phyloP scores from a whole-genome alignment of 2,329 filamentous ascomycete species.

The Penicillium sp. region DNA sequence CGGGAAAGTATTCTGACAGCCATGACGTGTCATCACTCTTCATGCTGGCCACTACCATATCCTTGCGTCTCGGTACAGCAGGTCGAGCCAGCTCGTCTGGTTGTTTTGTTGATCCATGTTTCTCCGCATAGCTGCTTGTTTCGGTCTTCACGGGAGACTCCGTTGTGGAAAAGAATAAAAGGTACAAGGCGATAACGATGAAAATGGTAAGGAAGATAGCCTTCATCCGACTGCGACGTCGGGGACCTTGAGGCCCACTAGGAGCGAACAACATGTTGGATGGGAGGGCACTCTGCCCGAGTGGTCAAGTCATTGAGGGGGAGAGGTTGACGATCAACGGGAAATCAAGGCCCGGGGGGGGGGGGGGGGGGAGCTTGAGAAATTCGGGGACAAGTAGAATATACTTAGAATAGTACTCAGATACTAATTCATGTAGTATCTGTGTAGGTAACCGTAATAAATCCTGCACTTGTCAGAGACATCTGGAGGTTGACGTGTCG shows the following conservation, averaged over 20 bases:
- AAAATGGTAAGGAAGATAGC: slow-evolving; percentile 37
- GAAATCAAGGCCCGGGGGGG: slow-evolving; percentile 1
- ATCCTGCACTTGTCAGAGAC: background rate
- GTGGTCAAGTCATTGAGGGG: slow-evolving; percentile 19
- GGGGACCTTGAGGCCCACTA: slow-evolving; percentile 35
- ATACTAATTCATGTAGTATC: background rate
- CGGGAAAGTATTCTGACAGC: slow-evolving; percentile 40
- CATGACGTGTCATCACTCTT: slow-evolving; percentile 42
- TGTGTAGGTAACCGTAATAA: background rate
- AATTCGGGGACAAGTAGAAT: background rate
- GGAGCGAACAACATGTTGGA: slow-evolving; percentile 36
- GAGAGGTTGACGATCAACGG: background rate
- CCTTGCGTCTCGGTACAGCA: slow-evolving; percentile 23
- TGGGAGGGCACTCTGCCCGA: slow-evolving; percentile 11
- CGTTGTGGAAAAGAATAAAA: slow-evolving; percentile 32
- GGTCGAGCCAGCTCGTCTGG: slow-evolving; percentile 21
- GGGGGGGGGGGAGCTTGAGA: background rate
- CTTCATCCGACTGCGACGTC: slow-evolving; percentile 37
- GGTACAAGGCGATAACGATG: slow-evolving; percentile 35
- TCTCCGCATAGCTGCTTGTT: slow-evolving; percentile 22
- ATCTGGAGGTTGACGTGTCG: background rate
- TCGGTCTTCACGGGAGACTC: slow-evolving; percentile 13
- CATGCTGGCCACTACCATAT: slow-evolving; percentile 44
- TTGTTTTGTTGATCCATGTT: slow-evolving; percentile 14
- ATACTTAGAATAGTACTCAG: background rate